Percentiles rank a stretch among this genome's conserved stretches.
phyloP scores from a whole-genome alignment of 208 protist species.

The Crithidia expoeki region DNA sequence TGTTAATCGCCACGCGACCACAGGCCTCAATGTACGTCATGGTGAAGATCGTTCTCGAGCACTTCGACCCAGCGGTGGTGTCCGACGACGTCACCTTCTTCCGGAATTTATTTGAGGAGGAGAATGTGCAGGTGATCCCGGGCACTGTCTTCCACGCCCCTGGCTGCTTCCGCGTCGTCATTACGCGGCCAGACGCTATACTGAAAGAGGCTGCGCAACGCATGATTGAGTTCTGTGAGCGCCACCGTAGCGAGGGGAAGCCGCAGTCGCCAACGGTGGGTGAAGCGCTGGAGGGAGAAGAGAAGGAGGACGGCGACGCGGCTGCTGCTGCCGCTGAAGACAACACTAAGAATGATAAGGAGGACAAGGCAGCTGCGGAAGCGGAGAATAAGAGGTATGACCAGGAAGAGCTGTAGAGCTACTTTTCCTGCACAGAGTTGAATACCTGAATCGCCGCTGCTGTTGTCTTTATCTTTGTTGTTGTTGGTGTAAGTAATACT shows the following conservation, averaged over 20 bases:
- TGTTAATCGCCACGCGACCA: conserved; percentile 36
- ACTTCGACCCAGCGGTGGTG: conserved; percentile 64
- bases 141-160: conserved; percentile 73
- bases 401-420: conserved; percentile 7
- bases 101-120: conserved; percentile 67
- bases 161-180: conserved; percentile 74
- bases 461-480: too few species aligned
- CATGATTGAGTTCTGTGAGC: conserved; percentile 73
- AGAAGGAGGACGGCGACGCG: not conserved
- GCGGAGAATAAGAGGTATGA: not conserved
- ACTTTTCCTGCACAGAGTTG: not conserved
- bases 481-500: too few species aligned
- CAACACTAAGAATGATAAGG: conserved; percentile 1
- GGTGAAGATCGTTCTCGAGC: conserved; percentile 74
- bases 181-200: conserved; percentile 63
- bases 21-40: conserved; percentile 92
- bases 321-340: not conserved
- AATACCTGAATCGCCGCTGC: not conserved
- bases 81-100: conserved; percentile 78
- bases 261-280: not conserved
- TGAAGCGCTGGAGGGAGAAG: too few species aligned
- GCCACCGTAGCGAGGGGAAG: conserved; percentile 31
- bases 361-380: not conserved
- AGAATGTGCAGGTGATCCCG: conserved; percentile 88
- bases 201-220: conserved; percentile 76